A percentile compares a stretch with the other conserved stretches of the same genome.
phyloP scores from a whole-genome alignment of 768 basidiomycete species.

The Xerocomellus dryophilus region DNA sequence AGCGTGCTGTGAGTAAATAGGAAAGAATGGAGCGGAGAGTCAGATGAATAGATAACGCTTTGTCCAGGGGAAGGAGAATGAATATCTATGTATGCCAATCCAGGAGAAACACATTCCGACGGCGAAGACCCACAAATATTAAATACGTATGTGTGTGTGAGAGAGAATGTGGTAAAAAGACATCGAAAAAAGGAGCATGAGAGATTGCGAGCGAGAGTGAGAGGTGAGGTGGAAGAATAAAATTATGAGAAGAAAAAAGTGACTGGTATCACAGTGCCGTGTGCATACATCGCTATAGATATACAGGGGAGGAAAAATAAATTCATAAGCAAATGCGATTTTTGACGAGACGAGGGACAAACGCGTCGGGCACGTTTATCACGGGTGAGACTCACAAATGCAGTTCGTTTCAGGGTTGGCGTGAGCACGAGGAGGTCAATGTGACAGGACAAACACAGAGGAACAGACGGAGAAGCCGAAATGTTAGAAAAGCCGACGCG shows the following conservation, averaged over 20 bases:
- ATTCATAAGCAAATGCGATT: slow-evolving; percentile 14
- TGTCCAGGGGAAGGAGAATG: neutral
- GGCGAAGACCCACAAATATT: neutral
- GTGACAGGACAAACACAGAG: neutral
- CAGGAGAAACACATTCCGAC: neutral
- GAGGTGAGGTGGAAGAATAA: neutral
- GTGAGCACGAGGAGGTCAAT: neutral
- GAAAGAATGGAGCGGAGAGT: neutral
- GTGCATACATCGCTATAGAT: neutral
- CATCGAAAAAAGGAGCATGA: neutral
- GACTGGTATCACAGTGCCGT: slow-evolving; percentile 8
- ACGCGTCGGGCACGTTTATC: slow-evolving; percentile 1
- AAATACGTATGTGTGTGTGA: neutral
- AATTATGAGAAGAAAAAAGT: neutral
- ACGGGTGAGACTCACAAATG: slow-evolving; percentile 20
- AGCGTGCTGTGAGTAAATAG: neutral
- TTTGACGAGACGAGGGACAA: neutral
- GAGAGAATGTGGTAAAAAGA: neutral
- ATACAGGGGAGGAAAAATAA: slow-evolving; percentile 7
- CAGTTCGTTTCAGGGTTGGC: neutral
- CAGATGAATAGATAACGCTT: neutral
- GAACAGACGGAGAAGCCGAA: neutral
- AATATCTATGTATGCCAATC: neutral
- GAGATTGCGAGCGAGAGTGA: neutral
- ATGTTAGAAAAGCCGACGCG: slow-evolving; percentile 17